These are phyloP conservation scores for Ceratobasidium sp. DNA, from an alignment of 1,284 basidiomycete genomes.

Conservation along the genomic window DNA sequence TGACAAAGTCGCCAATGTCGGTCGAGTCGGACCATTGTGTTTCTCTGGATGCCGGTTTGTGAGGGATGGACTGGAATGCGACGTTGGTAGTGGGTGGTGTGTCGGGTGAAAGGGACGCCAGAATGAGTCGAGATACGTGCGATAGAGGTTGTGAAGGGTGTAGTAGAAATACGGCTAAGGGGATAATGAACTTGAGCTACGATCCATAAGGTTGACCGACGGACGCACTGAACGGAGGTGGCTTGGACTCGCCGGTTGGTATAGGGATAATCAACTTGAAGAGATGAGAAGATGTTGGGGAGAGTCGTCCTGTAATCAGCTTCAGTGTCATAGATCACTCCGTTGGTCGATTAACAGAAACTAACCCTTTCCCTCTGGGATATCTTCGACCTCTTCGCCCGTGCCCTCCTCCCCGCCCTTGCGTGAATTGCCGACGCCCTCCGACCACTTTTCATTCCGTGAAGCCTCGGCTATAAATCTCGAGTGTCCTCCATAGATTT, in stretches of 20 bases:
- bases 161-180: conserved; percentile 64
- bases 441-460: conserved; percentile 52
- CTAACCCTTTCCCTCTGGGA: conserved; percentile 30
- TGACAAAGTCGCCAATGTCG: conserved; percentile 70
- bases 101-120: conserved; percentile 52
- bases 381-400: conserved; percentile 26
- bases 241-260: conserved; percentile 42
- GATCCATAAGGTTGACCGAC: background rate
- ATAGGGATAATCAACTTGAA: conserved; percentile 70
- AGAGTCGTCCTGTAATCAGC: conserved; percentile 58
- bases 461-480: conserved; percentile 57
- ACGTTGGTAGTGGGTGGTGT: conserved; percentile 52
- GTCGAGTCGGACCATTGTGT: conserved; percentile 68
- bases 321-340: conserved; percentile 6
- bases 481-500: conserved; percentile 54
- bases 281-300: conserved; percentile 66
- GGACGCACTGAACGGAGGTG: conserved; percentile 37
- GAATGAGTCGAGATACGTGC: conserved; percentile 60
- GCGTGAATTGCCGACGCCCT: conserved; percentile 26
- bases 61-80: conserved; percentile 50
- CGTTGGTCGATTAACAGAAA: background rate
- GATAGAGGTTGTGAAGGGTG: conserved; percentile 67
- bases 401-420: conserved; percentile 21
- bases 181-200: conserved; percentile 37
- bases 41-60: conserved; percentile 45